Conservation (phyloP, 176 grass and related monocot genomes). For the Zoysia pacifica region DNA sequence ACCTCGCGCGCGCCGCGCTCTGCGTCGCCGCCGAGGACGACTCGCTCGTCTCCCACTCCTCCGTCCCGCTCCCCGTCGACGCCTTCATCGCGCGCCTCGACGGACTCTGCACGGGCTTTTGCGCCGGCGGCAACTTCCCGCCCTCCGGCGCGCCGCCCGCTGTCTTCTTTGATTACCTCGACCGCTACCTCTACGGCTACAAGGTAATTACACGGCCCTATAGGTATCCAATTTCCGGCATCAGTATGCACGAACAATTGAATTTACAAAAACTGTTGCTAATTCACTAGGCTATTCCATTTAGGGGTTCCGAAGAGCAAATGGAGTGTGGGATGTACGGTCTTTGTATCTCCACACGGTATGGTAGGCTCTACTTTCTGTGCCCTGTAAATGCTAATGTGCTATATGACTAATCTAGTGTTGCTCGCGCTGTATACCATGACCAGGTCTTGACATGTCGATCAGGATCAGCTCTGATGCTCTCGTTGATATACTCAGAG, state of each 20-base stretch:
- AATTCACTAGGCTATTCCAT: constrained; percentile 9
- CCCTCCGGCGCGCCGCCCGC: constrained; percentile 51
- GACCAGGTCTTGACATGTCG: constrained; percentile 78
- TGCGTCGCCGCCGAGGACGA: constrained; percentile 79
- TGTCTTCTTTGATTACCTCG: constrained; percentile 70
- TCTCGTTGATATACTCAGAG: constrained; percentile 92
- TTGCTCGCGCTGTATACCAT: constrained; percentile 22
- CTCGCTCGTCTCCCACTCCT: constrained; percentile 86
- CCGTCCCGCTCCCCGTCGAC: constrained; percentile 75
- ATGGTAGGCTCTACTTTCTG: constrained; percentile 25
- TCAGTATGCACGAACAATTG: background rate
- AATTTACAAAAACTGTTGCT: constrained; percentile 2
- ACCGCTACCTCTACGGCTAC: constrained; percentile 71
- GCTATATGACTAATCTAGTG: background rate
- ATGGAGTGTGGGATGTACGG: constrained; percentile 47
- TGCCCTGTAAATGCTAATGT: background rate
- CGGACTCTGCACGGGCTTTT: constrained; percentile 68
- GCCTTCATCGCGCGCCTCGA: constrained; percentile 75
- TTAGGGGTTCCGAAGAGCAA: constrained; percentile 73
- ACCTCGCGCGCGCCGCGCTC: constrained; percentile 70
- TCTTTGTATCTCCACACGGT: constrained; percentile 92
- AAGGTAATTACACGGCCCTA: background rate
- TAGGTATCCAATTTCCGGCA: background rate
- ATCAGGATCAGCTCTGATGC: constrained; percentile 74
- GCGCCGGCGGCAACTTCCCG: constrained; percentile 58